Base-by-base conservation (phyloP, 1,139 yeast genomes). In the Magnusiomyces suaveolens region DNA sequence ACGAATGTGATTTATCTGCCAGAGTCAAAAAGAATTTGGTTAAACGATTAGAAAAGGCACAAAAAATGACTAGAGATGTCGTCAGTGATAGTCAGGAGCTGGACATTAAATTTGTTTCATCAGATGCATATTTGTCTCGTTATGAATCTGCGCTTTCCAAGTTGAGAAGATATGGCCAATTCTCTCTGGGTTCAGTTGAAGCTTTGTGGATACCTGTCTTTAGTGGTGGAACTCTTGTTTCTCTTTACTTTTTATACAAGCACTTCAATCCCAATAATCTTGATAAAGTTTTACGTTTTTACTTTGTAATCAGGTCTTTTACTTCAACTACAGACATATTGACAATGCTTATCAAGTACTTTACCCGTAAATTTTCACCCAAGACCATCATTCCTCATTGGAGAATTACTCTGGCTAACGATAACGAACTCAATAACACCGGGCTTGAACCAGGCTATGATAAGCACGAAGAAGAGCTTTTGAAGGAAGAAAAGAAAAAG, bases 171-270 rank as follows among this genome's bases (percentile, higher is more conserved):
- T 58, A 56, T 10, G 29, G 50, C 43, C 43, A 47, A 14, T 18
- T 20, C 48, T 49, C 46, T 51, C 57, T 65, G 54, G 54, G 59
- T 52, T 56, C 67, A 59, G 50, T 63, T 18, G 69, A 68, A 32
- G 81, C 76, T 0, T 44, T 72, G 6, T 29, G 65, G 10, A 62
- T 76, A 64, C 82, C 83, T 0, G 56, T 78, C 2, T 14, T 74
- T 21, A 76, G 77, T 0, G 75, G 75, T 0, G 52, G 59, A 6
- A 62, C 64, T 3, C 63, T 80, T 46, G 60, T 67, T 29, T 69
- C 70, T 1, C 54, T 78, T 52, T 74, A 75, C 63, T 71, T 69
- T 57, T 64, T 68, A 12, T 53, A 76, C 52, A 69, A 69, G 59
- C 66, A 66, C 43, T 58, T 69, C 25, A 66, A 69, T 43, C 61